phyloP scores from a whole-genome alignment of 2,329 filamentous ascomycete genomes.

The Plectosphaerella plurivora region DNA sequence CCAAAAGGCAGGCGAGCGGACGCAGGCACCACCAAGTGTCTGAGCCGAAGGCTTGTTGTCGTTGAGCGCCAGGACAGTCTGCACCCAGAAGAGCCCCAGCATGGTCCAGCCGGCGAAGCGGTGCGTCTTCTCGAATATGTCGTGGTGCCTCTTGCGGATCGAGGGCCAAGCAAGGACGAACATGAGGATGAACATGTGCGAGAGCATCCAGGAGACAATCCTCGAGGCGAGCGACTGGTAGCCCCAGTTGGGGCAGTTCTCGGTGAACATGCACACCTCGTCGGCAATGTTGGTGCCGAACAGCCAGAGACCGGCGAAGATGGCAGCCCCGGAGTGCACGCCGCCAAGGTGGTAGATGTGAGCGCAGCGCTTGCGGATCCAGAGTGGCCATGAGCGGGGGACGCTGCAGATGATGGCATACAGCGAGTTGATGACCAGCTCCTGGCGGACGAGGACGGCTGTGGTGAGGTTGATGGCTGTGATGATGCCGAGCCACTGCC shows the following conservation, averaged over 20 bases:
- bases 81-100: constrained; percentile 58
- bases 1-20: constrained; percentile 54
- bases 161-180: constrained; percentile 59
- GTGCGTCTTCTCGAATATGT: constrained; percentile 67
- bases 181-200: constrained; percentile 53
- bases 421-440: constrained; percentile 46
- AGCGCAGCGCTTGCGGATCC: constrained; percentile 40
- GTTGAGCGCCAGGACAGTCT: constrained; percentile 52
- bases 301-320: constrained; percentile 46
- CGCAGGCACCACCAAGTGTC: constrained; percentile 29
- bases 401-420: constrained; percentile 41
- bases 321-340: constrained; percentile 44
- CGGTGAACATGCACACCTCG: constrained; percentile 1
- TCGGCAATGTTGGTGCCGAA: constrained; percentile 30
- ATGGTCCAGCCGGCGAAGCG: constrained; percentile 70
- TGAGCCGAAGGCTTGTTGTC: constrained; percentile 28
- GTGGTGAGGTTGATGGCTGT: constrained; percentile 44
- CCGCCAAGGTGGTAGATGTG: constrained; percentile 50
- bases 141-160: constrained; percentile 59
- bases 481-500: constrained; percentile 33
- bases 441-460: constrained; percentile 49
- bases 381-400: constrained; percentile 40
- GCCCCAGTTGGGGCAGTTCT: constrained; percentile 14
- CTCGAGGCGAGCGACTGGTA: constrained; percentile 35
- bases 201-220: constrained; percentile 53